Evolutionary conservation across 768 basidiomycete genomes (phyloP).

Genomic region (Suillus americanus): DNA sequence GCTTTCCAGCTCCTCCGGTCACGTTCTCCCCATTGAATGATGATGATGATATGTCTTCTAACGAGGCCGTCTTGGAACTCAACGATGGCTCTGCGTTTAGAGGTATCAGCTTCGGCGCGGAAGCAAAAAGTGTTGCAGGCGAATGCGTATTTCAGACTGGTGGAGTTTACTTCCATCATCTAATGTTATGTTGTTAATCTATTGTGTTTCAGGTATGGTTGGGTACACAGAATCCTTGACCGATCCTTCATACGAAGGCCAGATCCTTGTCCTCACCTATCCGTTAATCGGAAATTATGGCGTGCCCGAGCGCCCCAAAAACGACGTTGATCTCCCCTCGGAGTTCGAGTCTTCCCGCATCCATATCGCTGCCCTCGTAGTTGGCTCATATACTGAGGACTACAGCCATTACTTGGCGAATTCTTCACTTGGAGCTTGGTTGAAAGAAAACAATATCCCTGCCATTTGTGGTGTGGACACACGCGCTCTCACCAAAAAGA

Average conservation of each 20-base stretch:
- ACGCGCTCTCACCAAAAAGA: conserved; percentile 92
- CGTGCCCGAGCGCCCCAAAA: conserved; percentile 67
- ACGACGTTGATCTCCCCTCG: conserved; percentile 56
- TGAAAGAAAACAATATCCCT: conserved; percentile 92
- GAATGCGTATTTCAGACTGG: conserved; percentile 99
- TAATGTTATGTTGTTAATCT: conserved; percentile 16
- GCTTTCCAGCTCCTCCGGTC: conserved; percentile 36
- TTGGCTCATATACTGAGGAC: conserved; percentile 91
- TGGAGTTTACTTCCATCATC: conserved; percentile 38
- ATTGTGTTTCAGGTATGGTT: conserved; percentile 79
- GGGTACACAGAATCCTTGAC: conserved; percentile 98
- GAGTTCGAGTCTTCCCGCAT: conserved; percentile 96
- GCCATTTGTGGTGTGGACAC: conserved; percentile 97
- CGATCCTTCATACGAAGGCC: conserved; percentile 97
- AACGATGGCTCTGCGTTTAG: conserved; percentile 85
- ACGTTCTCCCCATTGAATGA: conserved; percentile 30
- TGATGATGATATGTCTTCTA: conserved; percentile 16
- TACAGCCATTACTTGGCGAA: conserved; percentile 93
- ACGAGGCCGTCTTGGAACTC: conserved; percentile 82
- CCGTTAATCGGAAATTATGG: conserved; percentile 98
- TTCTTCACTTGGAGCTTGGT: conserved; percentile 87
- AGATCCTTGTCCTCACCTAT: conserved; percentile 96
- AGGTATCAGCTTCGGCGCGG: conserved; percentile 92
- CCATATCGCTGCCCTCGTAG: conserved; percentile 87
- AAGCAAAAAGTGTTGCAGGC: conserved; percentile 87